Evolutionary conservation across 129 eudicot species (phyloP), one percentile per base, ranked within the genome.

Genomic region (Logfia minima): DNA sequence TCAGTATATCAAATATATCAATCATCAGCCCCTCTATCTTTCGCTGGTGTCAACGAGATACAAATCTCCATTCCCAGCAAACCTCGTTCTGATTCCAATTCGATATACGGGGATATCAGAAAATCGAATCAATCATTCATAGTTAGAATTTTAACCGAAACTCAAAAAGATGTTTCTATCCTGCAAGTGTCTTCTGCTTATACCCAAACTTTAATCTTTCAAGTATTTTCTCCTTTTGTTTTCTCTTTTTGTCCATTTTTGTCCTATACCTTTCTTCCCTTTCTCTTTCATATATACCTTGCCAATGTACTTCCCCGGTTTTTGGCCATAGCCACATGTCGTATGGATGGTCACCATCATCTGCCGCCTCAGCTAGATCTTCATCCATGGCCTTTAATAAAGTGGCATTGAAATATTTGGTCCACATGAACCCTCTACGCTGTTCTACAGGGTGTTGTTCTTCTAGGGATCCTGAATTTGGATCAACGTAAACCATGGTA

Each of bases 311-410:
- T 83, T 94, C 99, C 14, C 99, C 99, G 10, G 94, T 94, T 83
- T 85, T 74, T 58, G 99, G 99, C 97, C 99, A 94, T 83, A 94
- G 83, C 99, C 99, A 94, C 43, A 22, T 76, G 26, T 84, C 86
- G 43, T 85, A 79, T 45, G 91, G 96, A 63, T 83, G 87, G 81
- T 91, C 97, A 55, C 83, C 83, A 56, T 94, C 99, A 68, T 94
- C 99, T 32, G 99, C 99, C 43, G 94, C 94, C 80, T 91, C 99
- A 32, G 99, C 99, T 28, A 94, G 87, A 83, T 94, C 99, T 89
- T 91, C 99, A 35, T 94, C 99, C 97, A 94, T 94, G 71, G 81
- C 85, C 75, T 94, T 94, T 75, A 94, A 70, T 59, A 94, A 79
- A 72, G 94, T 79, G 8, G 78, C 29, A 59, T 94, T 86, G 74